Base-by-base conservation (phyloP, 164 flowering plant genomes). In the Piper longum region DNA sequence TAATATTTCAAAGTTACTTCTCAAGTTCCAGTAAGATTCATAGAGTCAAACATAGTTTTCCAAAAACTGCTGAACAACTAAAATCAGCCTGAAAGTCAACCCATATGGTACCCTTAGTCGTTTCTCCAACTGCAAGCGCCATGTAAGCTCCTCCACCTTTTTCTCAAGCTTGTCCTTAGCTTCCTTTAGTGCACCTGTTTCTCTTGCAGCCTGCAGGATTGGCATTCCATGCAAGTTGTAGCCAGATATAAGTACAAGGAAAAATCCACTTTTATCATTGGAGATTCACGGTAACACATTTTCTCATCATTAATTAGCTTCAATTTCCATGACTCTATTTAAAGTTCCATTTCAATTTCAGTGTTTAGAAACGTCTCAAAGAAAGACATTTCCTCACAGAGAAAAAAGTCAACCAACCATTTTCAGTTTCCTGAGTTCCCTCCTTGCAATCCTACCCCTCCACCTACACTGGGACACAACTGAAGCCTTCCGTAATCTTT, bases 151-250 rank as follows among this genome's bases (percentile, higher is more conserved):
- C 77, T 91, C 98, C 66, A 88, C 85, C 59, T 69, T 76, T 63
- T 91, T 91, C 71, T 85, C 89, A 64, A 91, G 91, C 80, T 88
- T 91, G 70, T 91, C 88, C 74, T 91, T 88, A 7, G 98, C 98
- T 78, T 91, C 96, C 79, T 83, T 86, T 51, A 88, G 91, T 67
- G 95, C 96, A 66, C 98, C 98, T 43, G 95, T 88, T 74, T 91
- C 98, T 77, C 90, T 83, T 56, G 98, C 83, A 66, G 81, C 95
- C 98, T 91, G 75, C 65, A 68, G 14, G 71, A 65, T 40, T 44
- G 42, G n/a, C 45, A 59, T 16, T 40, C 41, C 7, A 60, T 42
- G 14, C 48, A 48, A 48, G 12, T 48, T 48, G 3, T 41, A 60
- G 42, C 16, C 44, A 17, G 16, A 19, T 44, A 11, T n/a, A 41